Evolutionary conservation across 345 rosid species (phyloP).

Genomic region (Eutrema heterophyllum): DNA sequence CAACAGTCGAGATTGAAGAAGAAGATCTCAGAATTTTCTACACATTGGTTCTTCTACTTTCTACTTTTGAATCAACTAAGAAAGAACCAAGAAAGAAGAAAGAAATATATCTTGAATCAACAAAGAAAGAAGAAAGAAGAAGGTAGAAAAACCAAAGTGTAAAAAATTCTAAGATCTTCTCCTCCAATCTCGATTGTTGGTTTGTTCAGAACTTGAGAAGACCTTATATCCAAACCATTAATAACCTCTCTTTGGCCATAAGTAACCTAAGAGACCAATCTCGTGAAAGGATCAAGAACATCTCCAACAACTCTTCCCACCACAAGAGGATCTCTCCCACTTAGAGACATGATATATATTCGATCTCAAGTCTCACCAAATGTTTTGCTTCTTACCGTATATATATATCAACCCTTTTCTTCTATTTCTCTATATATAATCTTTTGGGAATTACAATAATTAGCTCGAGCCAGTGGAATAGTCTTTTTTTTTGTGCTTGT

Average conservation of each 20-base stretch:
- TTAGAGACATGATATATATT: constrained; percentile 3
- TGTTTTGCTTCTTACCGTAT: background rate
- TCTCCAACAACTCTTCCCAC: constrained; percentile 31
- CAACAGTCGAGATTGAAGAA: constrained; percentile 36
- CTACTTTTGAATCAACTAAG: no score
- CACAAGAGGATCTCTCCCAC: constrained; percentile 24
- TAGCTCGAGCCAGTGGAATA: background rate
- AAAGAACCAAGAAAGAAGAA: no score
- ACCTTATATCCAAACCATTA: constrained; percentile 25
- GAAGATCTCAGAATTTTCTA: constrained; percentile 29
- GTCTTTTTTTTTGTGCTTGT: background rate
- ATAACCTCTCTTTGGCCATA: constrained; percentile 28
- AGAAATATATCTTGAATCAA: no score
- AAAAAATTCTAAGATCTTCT: constrained; percentile 28
- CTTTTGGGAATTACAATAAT: background rate
- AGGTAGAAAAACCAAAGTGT: constrained; percentile 23
- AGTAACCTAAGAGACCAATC: constrained; percentile 24
- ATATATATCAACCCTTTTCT: background rate
- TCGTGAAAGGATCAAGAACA: constrained; percentile 27
- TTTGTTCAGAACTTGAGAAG: constrained; percentile 27
- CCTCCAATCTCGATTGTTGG: constrained; percentile 39
- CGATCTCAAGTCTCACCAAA: background rate
- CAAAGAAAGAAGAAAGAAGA: background rate
- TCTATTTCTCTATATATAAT: background rate
- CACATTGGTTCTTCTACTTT: constrained; percentile 19